phyloP scores from a whole-genome alignment of 2,329 filamentous ascomycete genomes.

The Drechslerella stenobrocha region DNA sequence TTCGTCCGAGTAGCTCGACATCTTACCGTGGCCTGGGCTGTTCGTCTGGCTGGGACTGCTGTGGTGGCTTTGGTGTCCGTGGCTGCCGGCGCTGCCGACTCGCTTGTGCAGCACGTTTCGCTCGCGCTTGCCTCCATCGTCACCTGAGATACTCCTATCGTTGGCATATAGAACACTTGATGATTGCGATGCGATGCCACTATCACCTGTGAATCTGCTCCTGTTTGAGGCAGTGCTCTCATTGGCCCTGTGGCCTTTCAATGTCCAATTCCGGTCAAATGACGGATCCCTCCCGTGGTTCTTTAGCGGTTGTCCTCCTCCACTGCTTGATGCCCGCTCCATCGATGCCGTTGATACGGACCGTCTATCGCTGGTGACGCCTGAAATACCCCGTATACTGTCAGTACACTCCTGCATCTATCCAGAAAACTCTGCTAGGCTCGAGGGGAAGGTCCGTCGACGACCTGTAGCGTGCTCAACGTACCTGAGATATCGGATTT shows the following conservation, averaged over 20 bases:
- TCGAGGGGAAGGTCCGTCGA: too few relatives aligned
- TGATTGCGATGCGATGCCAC: constrained; percentile 53
- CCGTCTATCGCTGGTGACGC: constrained; percentile 30
- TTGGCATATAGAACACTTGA: constrained; percentile 46
- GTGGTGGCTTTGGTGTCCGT: constrained; percentile 61
- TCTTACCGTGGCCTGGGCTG: constrained; percentile 64
- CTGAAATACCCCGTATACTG: not conserved
- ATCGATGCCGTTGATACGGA: constrained; percentile 43
- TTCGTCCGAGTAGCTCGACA: constrained; percentile 77
- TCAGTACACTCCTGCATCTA: not conserved
- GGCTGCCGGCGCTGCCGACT: constrained; percentile 54
- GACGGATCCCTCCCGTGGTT: constrained; percentile 60
- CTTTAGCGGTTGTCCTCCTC: constrained; percentile 19
- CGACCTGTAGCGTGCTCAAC: too few relatives aligned
- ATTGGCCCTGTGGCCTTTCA: constrained; percentile 53
- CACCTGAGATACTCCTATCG: constrained; percentile 54
- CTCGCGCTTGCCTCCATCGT: constrained; percentile 68
- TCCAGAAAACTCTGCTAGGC: too few relatives aligned
- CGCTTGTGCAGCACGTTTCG: constrained; percentile 77
- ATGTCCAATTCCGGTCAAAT: constrained; percentile 71
- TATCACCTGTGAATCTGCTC: constrained; percentile 51
- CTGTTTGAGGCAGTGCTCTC: constrained; percentile 52
- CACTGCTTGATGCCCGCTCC: constrained; percentile 38
- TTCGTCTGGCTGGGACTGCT: constrained; percentile 2
- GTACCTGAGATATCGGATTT: constrained; percentile 42